A percentile compares a stretch with the other conserved stretches of the same genome.
phyloP scores from a whole-genome alignment of 2,329 filamentous ascomycete species.

The Lecanoromycetidae sp. region DNA sequence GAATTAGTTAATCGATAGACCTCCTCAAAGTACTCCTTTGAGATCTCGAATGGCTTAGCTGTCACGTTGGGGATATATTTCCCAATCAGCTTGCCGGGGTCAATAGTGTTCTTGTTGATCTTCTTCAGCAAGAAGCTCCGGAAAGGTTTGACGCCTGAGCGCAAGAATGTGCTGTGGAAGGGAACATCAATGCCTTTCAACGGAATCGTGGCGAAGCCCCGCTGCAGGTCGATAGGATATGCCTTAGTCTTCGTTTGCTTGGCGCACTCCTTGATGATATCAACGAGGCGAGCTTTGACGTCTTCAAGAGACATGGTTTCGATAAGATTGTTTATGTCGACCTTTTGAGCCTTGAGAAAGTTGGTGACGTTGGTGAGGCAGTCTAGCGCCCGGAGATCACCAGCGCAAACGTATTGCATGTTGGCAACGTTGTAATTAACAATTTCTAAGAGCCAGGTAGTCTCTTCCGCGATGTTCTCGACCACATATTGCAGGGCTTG shows the following conservation, averaged over 20 bases:
- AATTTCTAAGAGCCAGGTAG: conserved; percentile 92
- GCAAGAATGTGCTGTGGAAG: conserved; percentile 97
- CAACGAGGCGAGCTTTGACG: conserved; percentile 74
- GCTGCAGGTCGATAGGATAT: conserved; percentile 74
- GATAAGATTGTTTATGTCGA: conserved; percentile 90
- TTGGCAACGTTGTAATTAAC: conserved; percentile 82
- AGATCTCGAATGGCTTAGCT: conserved; percentile 85
- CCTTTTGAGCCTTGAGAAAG: conserved; percentile 91
- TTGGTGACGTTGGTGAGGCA: conserved; percentile 71
- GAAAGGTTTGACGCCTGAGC: conserved; percentile 98
- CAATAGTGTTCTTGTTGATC: conserved; percentile 98
- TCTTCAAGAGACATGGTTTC: conserved; percentile 76
- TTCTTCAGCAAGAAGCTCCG: conserved; percentile 97
- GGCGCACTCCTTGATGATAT: conserved; percentile 83
- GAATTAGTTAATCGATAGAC: conserved; percentile 88
- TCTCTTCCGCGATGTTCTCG: conserved; percentile 85
- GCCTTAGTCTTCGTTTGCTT: conserved; percentile 83
- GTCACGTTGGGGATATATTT: conserved; percentile 99
- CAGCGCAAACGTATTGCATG: conserved; percentile 57
- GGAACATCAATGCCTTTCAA: conserved; percentile 96
- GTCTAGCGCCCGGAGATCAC: conserved; percentile 54
- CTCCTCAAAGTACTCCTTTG: conserved; percentile 98
- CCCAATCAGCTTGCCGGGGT: conserved; percentile 88
- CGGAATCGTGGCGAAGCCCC: conserved; percentile 93
- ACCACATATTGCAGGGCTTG: conserved; percentile 94